Base-by-base conservation (phyloP, 495 filamentous ascomycete genomes). In the Aspergillus biplanus region DNA sequence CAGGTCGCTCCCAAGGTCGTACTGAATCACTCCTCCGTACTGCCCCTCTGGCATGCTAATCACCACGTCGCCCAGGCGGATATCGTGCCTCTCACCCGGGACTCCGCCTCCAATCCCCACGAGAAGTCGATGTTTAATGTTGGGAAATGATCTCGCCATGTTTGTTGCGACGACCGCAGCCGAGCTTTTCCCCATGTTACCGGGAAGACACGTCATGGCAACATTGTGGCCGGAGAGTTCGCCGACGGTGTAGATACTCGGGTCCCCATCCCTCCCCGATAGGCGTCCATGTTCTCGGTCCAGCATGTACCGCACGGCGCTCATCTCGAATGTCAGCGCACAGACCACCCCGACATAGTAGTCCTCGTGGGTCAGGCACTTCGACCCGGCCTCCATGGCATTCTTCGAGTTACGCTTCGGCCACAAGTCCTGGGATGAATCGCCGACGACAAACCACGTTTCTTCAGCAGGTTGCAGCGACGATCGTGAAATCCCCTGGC, bases 31-130 rank as follows among this genome's bases (percentile, higher is more conserved):
- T 9, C 77, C 77, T 18, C 68, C 65, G 42, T 58, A 63, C 1
- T n/a, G 63, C 2, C 37, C 59, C 4, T 7, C 37, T 4, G 75
- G 73, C 7, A 71, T 53, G 59, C 78, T 73, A 13, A 84, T 72
- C 1, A 82, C 76, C 6, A 83, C 65, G 61, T 82, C 77, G 8
- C 80, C 80, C 7, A 82, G 69, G 16, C 69, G 66, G 31, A 78
- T 69, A 54, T 82, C 74, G 13, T 7, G 7, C n/a, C n/a, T 44
- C 39, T 9, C n/a, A 6, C 39, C 8, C 1, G 50, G 50, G 15
- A 74, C 65, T n/a, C 74, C 74, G 15, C 71, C 71, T 3, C 74
- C 72, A 37, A 77, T 66, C 13, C 74, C 79, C 0, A 83, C 77
- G 62, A 81, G 74, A 2, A 83, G 59, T 11, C 66, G 66, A 54